phyloP scores from a whole-genome alignment of 495 filamentous ascomycete genomes.

The Penicillium bovifimosum region DNA sequence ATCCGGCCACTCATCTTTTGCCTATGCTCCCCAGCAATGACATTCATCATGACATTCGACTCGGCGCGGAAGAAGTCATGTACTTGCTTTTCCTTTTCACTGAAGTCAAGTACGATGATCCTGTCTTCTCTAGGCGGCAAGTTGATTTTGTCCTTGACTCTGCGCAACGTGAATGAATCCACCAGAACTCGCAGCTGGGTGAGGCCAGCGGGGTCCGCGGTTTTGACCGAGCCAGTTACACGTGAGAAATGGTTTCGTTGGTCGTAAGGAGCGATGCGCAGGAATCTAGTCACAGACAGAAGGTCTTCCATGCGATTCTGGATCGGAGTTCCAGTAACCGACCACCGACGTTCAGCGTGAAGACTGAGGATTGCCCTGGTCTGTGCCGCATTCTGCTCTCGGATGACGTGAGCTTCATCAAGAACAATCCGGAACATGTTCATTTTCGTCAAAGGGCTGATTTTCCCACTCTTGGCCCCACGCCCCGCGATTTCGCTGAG shows the following conservation, averaged over 20 bases:
- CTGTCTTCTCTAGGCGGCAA: constrained; percentile 70
- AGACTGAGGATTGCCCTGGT: constrained; percentile 82
- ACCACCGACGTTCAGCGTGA: constrained; percentile 80
- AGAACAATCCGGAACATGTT: constrained; percentile 94
- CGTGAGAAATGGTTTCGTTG: constrained; percentile 66
- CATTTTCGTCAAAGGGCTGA: constrained; percentile 63
- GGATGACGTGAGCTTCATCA: constrained; percentile 92
- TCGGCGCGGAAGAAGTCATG: constrained; percentile 59
- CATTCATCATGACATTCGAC: constrained; percentile 56
- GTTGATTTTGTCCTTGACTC: constrained; percentile 84
- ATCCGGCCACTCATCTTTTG: constrained; percentile 70
- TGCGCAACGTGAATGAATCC: constrained; percentile 86
- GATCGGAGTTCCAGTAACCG: constrained; percentile 87
- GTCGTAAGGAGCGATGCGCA: constrained; percentile 82
- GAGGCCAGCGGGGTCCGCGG: constrained; percentile 72
- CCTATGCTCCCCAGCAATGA: constrained; percentile 46
- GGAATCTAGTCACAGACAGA: constrained; percentile 81
- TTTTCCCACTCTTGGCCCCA: constrained; percentile 49
- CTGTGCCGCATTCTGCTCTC: constrained; percentile 72
- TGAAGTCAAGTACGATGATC: constrained; percentile 56
- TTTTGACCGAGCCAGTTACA: constrained; percentile 73
- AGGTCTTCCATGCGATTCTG: constrained; percentile 92
- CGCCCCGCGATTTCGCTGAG: constrained; percentile 66
- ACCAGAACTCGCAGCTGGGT: constrained; percentile 85
- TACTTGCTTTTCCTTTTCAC: constrained; percentile 46